Evolutionary conservation across 495 filamentous ascomycete species (phyloP), one percentile per base, ranked within the genome.

Genomic region (Penicillium mononematosum): DNA sequence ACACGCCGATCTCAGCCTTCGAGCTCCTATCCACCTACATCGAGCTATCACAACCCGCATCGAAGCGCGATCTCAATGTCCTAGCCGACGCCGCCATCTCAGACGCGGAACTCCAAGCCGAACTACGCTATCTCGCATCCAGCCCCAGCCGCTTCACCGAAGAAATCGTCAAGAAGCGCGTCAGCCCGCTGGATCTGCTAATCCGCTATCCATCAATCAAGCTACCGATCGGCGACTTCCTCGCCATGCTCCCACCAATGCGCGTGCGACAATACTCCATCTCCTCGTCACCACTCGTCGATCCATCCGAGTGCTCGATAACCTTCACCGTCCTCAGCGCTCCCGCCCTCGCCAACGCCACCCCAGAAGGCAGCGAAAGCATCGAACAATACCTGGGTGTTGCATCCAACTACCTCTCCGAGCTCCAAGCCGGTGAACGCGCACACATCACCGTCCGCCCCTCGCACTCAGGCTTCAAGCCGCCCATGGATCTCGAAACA

Each of bases 231-330:
- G 78, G 78, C 24, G 66, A 77, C 19, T 91, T 86, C 74, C 81
- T 92, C 20, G 70, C 79, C 19, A 84, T 90, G 73, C 81, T 91
- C 0, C 86, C 86, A 0, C 87, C 87, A 0, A 86, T 93, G 81
- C 85, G 86, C 20, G 79, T 86, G 16, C 82, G 89, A 12, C 86
- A 89, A 66, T 93, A 92, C 69, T 88, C 83, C 38, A 90, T 93
- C 70, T 91, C 88, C 16, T 91, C 88, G 0, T 91, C 88, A 0
- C 88, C 88, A 0, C 77, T 85, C 2, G 78, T 50, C 64, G 70
- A 87, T 68, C 78, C 84, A 0, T 72, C 70, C 4, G 75, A 77
- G 58, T 83, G 81, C 22, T 85, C 83, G 0, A 74, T 92, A 27
- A 91, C 88, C 12, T 89, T 86, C 77, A 75, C 75, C 6, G 76